Evolutionary conservation across 495 filamentous ascomycete genomes (phyloP).

Genomic region (Penicillium coffeae): DNA sequence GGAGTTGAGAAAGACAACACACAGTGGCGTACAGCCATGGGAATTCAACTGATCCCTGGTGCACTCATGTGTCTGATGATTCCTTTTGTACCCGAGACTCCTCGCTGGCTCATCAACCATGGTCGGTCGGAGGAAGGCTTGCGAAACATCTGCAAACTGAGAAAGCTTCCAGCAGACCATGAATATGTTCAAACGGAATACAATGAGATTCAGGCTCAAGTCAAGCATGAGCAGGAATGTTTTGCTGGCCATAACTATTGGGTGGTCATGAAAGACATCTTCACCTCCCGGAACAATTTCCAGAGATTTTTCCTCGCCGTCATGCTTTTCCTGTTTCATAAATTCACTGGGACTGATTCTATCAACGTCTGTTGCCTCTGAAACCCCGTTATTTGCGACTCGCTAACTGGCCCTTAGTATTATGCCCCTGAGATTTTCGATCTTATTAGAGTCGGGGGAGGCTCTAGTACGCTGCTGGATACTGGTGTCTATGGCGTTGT

Average conservation of each 20-base stretch:
- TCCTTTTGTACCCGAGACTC: constrained; percentile 51
- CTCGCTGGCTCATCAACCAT: constrained; percentile 50
- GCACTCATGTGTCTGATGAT: constrained; percentile 55
- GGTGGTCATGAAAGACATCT: constrained; percentile 25
- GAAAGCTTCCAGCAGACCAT: constrained; percentile 53
- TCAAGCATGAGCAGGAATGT: constrained; percentile 23
- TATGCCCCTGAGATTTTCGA: constrained; percentile 43
- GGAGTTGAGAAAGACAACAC: constrained; percentile 29
- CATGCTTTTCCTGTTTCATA: constrained; percentile 38
- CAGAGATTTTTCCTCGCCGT: constrained; percentile 30
- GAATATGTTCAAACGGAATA: constrained; percentile 50
- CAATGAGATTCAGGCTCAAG: constrained; percentile 24
- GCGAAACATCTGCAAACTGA: constrained; percentile 53
- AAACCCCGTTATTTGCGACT: too few relatives aligned
- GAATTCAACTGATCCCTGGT: constrained; percentile 47
- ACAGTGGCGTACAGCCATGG: constrained; percentile 45
- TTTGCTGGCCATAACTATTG: constrained; percentile 23
- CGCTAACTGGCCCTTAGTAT: constrained; percentile 20
- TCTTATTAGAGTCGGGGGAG: constrained; percentile 32
- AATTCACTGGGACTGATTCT: constrained; percentile 39
- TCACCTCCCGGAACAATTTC: constrained; percentile 18
- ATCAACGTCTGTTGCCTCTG: constrained; percentile 18
- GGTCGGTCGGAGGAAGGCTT: constrained; percentile 46
- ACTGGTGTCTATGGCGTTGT: constrained; percentile 44
- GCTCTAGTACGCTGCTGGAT: constrained; percentile 32